Evolutionary conservation across 805 yeast species (phyloP), one percentile per base, ranked within the genome.

Genomic region (Blastobotrys muscicola): DNA sequence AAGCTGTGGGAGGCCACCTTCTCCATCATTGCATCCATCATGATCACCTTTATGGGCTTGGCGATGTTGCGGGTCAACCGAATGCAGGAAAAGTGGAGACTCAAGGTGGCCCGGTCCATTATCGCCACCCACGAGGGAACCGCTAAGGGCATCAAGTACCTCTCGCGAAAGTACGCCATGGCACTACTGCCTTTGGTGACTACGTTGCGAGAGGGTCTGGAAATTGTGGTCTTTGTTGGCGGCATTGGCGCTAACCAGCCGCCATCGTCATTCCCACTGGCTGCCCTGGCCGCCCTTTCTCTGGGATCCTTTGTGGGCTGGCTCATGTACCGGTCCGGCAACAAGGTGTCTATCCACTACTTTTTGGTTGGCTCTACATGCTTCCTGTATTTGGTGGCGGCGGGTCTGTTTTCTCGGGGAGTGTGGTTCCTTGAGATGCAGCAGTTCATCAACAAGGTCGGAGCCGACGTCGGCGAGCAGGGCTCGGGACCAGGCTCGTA

Each of bases 401-500:
- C 94, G 0, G 97, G 97, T 0, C 67, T 87, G 41, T 73, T 85
- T 57, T 80, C 92, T 7, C 75, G 85, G 45, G 95, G 95, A 12
- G 81, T 87, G 2, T 87, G 97, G 97, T 85, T 82, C 57, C 71
- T 84, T 47, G 96, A 87, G 58, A 65, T 85, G 39, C 92, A 87
- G 61, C 67, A 66, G 43, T 87, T 80, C 62, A 85, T 86, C 45
- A 73, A 76, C 45, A 64, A 66, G 46, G 87, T 94, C 56, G 96
- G 96, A 1, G 76, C 78, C 56, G 97, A 87, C 54, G 82, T 85
- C 58, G 74, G 85, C 35, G 97, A 87, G 63, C 75, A 80, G 1
- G 97, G 97, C 1, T 80, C 82, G 33, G 97, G 97, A 0, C 95
- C 95, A 0, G 97, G 97, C 0, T 82, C 94, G 0, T 87, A 87